Percentiles rank a stretch among this genome's conserved stretches.
phyloP scores from a whole-genome alignment of 495 filamentous ascomycete genomes.

The Paragyromitra xinjiangensis region DNA sequence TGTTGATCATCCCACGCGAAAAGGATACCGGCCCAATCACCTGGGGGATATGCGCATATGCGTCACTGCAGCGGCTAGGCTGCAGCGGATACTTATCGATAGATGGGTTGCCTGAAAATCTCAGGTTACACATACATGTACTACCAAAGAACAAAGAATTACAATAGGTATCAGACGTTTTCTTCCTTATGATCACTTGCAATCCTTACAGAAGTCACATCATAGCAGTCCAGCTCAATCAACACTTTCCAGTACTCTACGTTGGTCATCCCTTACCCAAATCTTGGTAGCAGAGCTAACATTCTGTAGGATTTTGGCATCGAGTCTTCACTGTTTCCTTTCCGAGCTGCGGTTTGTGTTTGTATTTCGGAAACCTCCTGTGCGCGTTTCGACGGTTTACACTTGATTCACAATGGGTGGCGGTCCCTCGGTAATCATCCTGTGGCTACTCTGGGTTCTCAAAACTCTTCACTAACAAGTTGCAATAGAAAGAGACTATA shows the following conservation, averaged over 20 bases:
- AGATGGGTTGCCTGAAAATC: background rate
- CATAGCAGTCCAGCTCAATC: background rate
- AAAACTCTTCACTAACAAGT: background rate
- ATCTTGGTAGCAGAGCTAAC: background rate
- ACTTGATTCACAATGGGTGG: background rate
- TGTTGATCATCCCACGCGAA: too few species aligned
- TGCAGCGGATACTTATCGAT: background rate
- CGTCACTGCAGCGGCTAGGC: too few species aligned
- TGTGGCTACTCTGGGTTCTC: background rate
- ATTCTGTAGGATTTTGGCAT: background rate
- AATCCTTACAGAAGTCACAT: background rate
- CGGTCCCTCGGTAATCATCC: background rate
- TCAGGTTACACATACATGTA: background rate
- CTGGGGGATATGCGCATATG: too few species aligned
- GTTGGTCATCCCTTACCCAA: background rate
- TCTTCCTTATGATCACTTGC: background rate
- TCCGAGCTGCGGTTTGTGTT: background rate
- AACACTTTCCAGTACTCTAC: background rate
- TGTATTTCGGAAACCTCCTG: background rate
- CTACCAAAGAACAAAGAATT: background rate
- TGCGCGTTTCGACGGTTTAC: background rate
- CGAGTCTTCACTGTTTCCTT: background rate
- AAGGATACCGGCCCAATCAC: too few species aligned
- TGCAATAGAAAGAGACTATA: background rate
- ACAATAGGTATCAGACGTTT: background rate